Conservation (phyloP, 140 eudicot species). For the Ambrosia hybrid region DNA sequence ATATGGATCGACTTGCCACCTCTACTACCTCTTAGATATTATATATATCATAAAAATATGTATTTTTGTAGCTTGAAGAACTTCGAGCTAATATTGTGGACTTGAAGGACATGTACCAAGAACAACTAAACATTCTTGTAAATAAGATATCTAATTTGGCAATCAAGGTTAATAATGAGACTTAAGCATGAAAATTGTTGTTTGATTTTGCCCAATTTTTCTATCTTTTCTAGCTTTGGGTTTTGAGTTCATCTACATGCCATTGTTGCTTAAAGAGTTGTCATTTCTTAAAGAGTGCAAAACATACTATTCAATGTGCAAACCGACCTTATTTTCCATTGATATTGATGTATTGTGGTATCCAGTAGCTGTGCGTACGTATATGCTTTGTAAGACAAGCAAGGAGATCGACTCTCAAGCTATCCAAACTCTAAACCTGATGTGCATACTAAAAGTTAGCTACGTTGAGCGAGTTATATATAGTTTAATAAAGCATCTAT, state of each 20-base stretch:
- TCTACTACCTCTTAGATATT: too few relatives aligned
- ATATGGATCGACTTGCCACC: too few relatives aligned
- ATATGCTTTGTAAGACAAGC: constrained; percentile 10
- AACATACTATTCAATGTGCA: neutral
- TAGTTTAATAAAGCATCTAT: too few relatives aligned
- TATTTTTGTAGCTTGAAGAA: constrained; percentile 72
- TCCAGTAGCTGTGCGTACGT: too few relatives aligned
- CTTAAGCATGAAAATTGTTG: too few relatives aligned
- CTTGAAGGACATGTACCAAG: constrained; percentile 97
- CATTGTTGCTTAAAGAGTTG: neutral
- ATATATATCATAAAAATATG: too few relatives aligned
- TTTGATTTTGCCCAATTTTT: constrained; percentile 3
- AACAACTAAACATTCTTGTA: constrained; percentile 95
- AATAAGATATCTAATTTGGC: constrained; percentile 56
- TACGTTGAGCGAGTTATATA: too few relatives aligned
- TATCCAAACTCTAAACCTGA: too few relatives aligned
- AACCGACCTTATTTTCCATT: constrained; percentile 4
- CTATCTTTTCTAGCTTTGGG: constrained; percentile 51
- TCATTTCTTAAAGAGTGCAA: neutral
- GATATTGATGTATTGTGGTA: constrained; percentile 7
- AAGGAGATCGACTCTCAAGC: too few relatives aligned
- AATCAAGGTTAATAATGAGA: neutral
- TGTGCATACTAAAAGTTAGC: too few relatives aligned
- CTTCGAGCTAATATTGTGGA: constrained; percentile 94
- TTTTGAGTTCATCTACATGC: constrained; percentile 42